Base-by-base conservation (phyloP, 805 yeast species). In the Nakazawaea pomicola region DNA sequence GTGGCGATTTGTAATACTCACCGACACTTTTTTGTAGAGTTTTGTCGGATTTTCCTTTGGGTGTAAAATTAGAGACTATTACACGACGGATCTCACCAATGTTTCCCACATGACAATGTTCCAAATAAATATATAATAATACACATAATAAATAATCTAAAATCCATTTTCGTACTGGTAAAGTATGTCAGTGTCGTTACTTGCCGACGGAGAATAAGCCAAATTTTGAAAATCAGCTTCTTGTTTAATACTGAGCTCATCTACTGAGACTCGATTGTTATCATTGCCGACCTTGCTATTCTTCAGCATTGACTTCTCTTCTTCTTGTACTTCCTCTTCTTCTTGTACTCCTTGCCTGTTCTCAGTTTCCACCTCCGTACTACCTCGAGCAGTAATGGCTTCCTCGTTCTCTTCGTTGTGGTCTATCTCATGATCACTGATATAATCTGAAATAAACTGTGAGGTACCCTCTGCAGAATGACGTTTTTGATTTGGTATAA, bases 141-240 rank as follows among this genome's bases (percentile, higher is more conserved):
- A 37, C 32, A 31, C 17, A 25, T 33, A 29, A 27, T 28, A 14
- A 23, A 33, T 15, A 20, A 40, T 18, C 15, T 29, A 40, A 18
- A 40, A 33, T 20, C 32, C 38, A 23, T 23, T 40, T 15, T 34
- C 38, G 31, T 40, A 40, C 19, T 29, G 38, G 24, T 40, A 40
- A 20, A 40, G 23, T 20, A 40, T 16, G 14, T 18, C 25, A 10
- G 33, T 35, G 10, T 29, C 32, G 18, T 15, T 21, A 11, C 20
- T 6, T 11, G 38, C 20, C 4, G 34, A 34, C 27, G 8, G 38
- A 14, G 24, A 16, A 23, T 33, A 40, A n/a, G 23, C 31, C 12
- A 40, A 21, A 10, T 14, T 12, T n/a, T 33, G 28, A 33, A 40
- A 40, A 14, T 29, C 40, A 15, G 19, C 31, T 23, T 37, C 40